phyloP scores from a whole-genome alignment of 257 asterid species.

The Capsicum pubescens region DNA sequence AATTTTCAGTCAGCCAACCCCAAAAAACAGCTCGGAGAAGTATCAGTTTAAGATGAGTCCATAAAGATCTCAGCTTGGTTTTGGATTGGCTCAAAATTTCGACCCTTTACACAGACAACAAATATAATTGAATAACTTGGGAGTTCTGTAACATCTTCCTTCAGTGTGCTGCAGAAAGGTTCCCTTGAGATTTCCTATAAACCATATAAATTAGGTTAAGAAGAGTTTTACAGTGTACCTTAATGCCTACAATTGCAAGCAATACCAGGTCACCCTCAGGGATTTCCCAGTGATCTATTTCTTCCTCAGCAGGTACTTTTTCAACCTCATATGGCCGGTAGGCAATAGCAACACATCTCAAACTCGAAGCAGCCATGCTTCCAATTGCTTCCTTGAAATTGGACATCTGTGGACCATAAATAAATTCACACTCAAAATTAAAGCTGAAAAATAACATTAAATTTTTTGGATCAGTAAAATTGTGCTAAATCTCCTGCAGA shows the following conservation, averaged over 20 bases:
- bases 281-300: slow-evolving; percentile 70
- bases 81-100: background rate
- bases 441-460: background rate
- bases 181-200: background rate
- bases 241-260: slow-evolving; percentile 91
- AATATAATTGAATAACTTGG: background rate
- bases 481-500: background rate
- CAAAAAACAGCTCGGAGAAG: background rate
- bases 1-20: background rate
- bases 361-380: slow-evolving; percentile 81
- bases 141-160: background rate
- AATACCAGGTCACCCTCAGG: slow-evolving; percentile 85
- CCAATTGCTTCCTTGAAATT: slow-evolving; percentile 64
- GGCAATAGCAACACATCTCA: slow-evolving; percentile 97
- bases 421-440: slow-evolving; percentile 19
- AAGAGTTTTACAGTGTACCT: slow-evolving; percentile 49
- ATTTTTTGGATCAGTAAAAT: background rate
- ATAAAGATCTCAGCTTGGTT: slow-evolving; percentile 9
- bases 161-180: background rate
- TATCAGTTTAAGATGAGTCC: background rate
- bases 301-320: slow-evolving; percentile 76
- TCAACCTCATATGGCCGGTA: slow-evolving; percentile 54
- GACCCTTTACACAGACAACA: background rate
- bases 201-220: background rate
- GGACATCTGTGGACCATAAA: slow-evolving; percentile 50